Conservation (phyloP, 108 stramenopile species). For the Mayamaea pseudoterrestris region DNA sequence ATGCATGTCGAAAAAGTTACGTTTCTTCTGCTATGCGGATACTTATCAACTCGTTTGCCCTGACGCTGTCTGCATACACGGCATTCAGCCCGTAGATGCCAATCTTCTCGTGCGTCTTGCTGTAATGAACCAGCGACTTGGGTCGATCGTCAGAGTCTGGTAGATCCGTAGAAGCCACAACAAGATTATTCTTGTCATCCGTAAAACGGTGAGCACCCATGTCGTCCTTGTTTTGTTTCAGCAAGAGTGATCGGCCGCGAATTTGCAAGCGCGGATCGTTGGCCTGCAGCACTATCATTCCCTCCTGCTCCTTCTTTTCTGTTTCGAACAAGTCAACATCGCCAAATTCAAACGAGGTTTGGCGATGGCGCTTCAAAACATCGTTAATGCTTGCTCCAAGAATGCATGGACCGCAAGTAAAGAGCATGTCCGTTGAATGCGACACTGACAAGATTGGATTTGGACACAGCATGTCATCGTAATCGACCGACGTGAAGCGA, state of each 20-base stretch:
- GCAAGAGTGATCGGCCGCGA: conserved; percentile 45
- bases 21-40: too few species aligned
- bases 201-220: conserved; percentile 61
- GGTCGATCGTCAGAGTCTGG: conserved; percentile 54
- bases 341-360: conserved; percentile 31
- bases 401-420: conserved; percentile 52
- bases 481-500: conserved; percentile 55
- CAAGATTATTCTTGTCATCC: conserved; percentile 32
- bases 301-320: not conserved
- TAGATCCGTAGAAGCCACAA: conserved; percentile 51
- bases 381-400: conserved; percentile 37
- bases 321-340: conserved; percentile 22
- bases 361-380: conserved; percentile 29
- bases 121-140: conserved; percentile 37
- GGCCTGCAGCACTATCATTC: conserved; percentile 1
- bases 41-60: conserved; percentile 38
- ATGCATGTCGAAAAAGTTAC: too few species aligned
- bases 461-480: conserved; percentile 50
- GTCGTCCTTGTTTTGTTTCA: conserved; percentile 42
- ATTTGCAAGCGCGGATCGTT: conserved; percentile 6
- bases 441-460: conserved; percentile 5
- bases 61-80: conserved; percentile 25
- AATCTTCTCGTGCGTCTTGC: conserved; percentile 30
- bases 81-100: conserved; percentile 38
- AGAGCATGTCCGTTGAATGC: conserved; percentile 36